phyloP scores from a whole-genome alignment of 2,329 filamentous ascomycete species.

The Clarireedia paspali region DNA sequence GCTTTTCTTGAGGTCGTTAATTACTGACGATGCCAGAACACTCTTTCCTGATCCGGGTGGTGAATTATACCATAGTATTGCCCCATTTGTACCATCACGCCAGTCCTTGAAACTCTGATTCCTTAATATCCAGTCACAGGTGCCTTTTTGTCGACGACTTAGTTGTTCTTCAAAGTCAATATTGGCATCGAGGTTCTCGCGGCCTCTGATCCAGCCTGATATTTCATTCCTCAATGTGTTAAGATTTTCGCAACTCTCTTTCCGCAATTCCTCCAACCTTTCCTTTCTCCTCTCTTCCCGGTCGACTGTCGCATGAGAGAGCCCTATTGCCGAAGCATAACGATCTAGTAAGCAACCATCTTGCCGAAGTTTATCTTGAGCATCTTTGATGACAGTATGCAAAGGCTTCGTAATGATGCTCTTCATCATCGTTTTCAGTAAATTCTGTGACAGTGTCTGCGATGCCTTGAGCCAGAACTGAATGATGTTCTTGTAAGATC shows the following conservation, averaged over 20 bases:
- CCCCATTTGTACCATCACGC: background rate
- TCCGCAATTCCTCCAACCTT: too few species aligned
- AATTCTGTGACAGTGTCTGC: too few species aligned
- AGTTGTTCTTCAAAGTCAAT: conserved; percentile 7
- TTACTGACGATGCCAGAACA: conserved; percentile 8
- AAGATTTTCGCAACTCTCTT: too few species aligned
- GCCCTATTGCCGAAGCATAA: too few species aligned
- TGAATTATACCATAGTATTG: conserved; percentile 7
- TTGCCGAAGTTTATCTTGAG: too few species aligned
- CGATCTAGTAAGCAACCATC: too few species aligned
- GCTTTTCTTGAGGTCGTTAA: background rate
- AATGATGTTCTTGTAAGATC: conserved; percentile 11
- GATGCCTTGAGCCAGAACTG: conserved; percentile 10
- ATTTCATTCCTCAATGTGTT: background rate
- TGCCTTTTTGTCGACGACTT: conserved; percentile 3
- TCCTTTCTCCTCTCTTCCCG: background rate
- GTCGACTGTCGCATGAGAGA: background rate
- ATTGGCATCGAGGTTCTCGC: conserved; percentile 5
- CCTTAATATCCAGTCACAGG: conserved; percentile 8
- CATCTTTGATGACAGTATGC: too few species aligned
- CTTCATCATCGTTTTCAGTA: too few species aligned
- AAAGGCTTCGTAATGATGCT: too few species aligned
- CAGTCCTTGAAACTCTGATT: conserved; percentile 4
- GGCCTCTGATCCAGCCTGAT: conserved; percentile 1
- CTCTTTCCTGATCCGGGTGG: conserved; percentile 11